Percentiles rank a stretch among this genome's conserved stretches.
phyloP scores from a whole-genome alignment of 345 rosid species.

The Eucalyptus tenuipes region DNA sequence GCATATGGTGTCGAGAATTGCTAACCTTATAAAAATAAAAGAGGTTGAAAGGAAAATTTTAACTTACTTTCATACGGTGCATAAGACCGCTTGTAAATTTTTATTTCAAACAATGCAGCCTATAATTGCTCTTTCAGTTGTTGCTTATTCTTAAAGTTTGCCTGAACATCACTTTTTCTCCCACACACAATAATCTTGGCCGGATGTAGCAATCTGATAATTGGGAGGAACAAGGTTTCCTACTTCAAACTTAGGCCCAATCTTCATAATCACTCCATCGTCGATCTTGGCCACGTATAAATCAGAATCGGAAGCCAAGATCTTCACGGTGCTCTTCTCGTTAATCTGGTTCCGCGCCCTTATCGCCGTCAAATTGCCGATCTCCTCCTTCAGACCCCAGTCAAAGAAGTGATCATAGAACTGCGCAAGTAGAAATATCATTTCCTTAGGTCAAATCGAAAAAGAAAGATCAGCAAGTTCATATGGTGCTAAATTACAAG shows the following conservation, averaged over 20 bases:
- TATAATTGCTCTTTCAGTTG: background rate
- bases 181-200: constrained; percentile 53
- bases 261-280: constrained; percentile 57
- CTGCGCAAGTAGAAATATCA: constrained; percentile 8
- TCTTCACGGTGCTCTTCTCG: constrained; percentile 28
- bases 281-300: constrained; percentile 62
- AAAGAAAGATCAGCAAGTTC: background rate
- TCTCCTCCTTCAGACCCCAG: constrained; percentile 55
- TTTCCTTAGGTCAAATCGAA: background rate
- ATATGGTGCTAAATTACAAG: background rate
- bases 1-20: too few species aligned
- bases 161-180: constrained; percentile 9
- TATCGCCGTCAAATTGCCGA: constrained; percentile 29
- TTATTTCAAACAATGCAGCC: background rate
- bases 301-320: constrained; percentile 50
- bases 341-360: constrained; percentile 36
- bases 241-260: constrained; percentile 57
- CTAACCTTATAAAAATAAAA: too few species aligned
- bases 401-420: constrained; percentile 78
- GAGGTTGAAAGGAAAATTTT: background rate
- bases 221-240: constrained; percentile 55
- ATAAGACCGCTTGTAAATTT: background rate
- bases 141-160: background rate
- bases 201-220: constrained; percentile 45
- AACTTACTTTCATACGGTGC: background rate